Conservation (phyloP, 495 filamentous ascomycete genomes). For the Chlorociboria aeruginascens region DNA sequence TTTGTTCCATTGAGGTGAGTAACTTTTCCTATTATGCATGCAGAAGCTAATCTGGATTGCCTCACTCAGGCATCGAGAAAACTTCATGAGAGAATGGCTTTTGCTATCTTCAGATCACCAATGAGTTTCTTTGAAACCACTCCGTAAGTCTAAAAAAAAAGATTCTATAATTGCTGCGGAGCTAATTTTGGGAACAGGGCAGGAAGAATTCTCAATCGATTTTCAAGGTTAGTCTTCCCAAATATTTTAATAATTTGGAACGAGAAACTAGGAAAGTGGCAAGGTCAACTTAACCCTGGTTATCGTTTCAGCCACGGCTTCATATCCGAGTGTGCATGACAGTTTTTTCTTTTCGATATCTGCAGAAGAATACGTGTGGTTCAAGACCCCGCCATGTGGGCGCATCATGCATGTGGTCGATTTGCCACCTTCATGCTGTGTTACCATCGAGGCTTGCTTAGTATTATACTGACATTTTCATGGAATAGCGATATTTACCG, state of each 20-base stretch:
- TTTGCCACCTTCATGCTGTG: conserved; percentile 14
- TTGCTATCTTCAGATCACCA: conserved; percentile 91
- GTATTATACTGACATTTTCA: conserved; percentile 13
- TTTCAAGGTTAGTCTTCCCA: conserved; percentile 60
- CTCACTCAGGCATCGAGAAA: conserved; percentile 64
- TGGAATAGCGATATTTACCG: conserved; percentile 73
- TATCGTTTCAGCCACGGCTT: too few relatives aligned
- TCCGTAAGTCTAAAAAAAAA: too few relatives aligned
- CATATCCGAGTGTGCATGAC: conserved; percentile 1
- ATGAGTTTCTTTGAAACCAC: conserved; percentile 97
- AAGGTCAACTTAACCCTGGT: too few relatives aligned
- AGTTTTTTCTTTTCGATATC: not conserved
- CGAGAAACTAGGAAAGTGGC: not conserved
- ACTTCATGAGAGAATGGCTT: conserved; percentile 96
- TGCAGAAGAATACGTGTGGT: too few relatives aligned
- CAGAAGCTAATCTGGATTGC: conserved; percentile 24
- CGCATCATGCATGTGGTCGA: conserved; percentile 17
- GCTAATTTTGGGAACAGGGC: conserved; percentile 26
- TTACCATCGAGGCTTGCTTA: conserved; percentile 10
- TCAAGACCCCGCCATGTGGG: not conserved
- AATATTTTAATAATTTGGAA: not conserved
- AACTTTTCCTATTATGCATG: not conserved
- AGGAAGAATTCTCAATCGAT: conserved; percentile 90
- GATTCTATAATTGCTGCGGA: too few relatives aligned
- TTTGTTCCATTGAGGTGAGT: conserved; percentile 81